Evolutionary conservation across 495 filamentous ascomycete genomes (phyloP).

Genomic region (Lindgomyces ingoldianus): DNA sequence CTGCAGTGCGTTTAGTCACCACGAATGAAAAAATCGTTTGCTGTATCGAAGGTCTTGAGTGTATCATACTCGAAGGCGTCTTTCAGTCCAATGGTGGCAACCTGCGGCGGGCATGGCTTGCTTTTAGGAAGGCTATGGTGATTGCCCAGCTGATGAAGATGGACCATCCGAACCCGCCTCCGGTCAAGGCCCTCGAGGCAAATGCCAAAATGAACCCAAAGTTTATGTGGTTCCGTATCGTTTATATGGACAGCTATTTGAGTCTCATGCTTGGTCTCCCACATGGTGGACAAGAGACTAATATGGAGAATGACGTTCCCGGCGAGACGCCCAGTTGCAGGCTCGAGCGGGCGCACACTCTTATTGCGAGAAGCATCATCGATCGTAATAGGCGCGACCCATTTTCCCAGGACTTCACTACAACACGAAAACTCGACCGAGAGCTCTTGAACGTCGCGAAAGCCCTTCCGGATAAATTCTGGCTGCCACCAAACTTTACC

Average conservation of each 20-base stretch:
- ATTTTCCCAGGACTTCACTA: conserved; percentile 6
- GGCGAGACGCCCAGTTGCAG: conserved; percentile 35
- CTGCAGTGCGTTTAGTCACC: neutral
- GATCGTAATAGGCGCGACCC: conserved; percentile 23
- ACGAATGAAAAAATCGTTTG: neutral
- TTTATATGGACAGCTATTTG: conserved; percentile 42
- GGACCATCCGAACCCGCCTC: neutral
- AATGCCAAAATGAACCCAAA: conserved; percentile 15
- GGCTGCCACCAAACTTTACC: conserved; percentile 36
- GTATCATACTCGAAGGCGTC: neutral
- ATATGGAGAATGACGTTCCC: conserved; percentile 24
- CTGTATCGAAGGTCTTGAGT: neutral
- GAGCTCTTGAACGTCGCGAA: conserved; percentile 43
- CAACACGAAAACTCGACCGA: conserved; percentile 8
- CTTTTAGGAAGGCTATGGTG: neutral
- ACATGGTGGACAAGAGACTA: conserved; percentile 33
- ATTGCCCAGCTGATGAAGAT: conserved; percentile 17
- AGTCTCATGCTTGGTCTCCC: conserved; percentile 45
- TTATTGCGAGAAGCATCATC: conserved; percentile 41
- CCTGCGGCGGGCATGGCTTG: conserved; percentile 17
- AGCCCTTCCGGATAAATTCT: conserved; percentile 24
- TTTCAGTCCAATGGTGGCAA: conserved; percentile 13
- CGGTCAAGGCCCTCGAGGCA: neutral
- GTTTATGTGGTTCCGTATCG: conserved; percentile 44
- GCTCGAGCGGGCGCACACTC: conserved; percentile 41